phyloP scores from a whole-genome alignment of 345 rosid genomes.

The Mercurialis annua region DNA sequence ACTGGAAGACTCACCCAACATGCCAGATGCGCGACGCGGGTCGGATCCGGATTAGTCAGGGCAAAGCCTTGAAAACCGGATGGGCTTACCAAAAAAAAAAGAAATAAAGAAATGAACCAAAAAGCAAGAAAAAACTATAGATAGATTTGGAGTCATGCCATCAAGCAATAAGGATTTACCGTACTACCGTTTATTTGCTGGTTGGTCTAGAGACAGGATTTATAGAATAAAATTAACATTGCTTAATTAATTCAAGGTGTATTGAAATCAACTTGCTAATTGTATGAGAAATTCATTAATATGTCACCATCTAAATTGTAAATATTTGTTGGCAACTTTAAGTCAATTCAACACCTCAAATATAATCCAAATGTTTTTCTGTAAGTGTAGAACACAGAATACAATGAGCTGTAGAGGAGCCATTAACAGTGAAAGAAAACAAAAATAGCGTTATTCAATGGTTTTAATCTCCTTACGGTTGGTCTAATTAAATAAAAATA shows the following conservation, averaged over 20 bases:
- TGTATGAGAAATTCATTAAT: neutral
- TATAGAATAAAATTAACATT: neutral
- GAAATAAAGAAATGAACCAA: too few relatives aligned
- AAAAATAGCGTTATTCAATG: neutral
- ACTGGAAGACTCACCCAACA: too few relatives aligned
- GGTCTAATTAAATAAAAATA: neutral
- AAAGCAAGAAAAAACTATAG: too few relatives aligned
- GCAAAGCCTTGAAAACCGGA: too few relatives aligned
- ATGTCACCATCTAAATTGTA: neutral
- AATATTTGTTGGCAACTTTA: neutral
- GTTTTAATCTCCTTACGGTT: neutral
- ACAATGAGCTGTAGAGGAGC: conserved; percentile 11
- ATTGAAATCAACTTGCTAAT: neutral
- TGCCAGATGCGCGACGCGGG: too few relatives aligned
- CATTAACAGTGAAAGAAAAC: neutral
- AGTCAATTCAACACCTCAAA: neutral
- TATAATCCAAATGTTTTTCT: neutral
- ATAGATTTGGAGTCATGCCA: neutral
- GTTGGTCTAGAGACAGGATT: neutral
- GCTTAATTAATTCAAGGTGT: neutral
- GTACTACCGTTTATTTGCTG: conserved; percentile 5
- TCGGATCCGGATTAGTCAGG: too few relatives aligned
- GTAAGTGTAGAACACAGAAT: neutral
- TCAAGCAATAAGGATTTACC: too few relatives aligned
- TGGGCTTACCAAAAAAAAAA: too few relatives aligned